Base-by-base conservation (phyloP, 2,329 filamentous ascomycete species). In the Lomentospora prolificans region DNA sequence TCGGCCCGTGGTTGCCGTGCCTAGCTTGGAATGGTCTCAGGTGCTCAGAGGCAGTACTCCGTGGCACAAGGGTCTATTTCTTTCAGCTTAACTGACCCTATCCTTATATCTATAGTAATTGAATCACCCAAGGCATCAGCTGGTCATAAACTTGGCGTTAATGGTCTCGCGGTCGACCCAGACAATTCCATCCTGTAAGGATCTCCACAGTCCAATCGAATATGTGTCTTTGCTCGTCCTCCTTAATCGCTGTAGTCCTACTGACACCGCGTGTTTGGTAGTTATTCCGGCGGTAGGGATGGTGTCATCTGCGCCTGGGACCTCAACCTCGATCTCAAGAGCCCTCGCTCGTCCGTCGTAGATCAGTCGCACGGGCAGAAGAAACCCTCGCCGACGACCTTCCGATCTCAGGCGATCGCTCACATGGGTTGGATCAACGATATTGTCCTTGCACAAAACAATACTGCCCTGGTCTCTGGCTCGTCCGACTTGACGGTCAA, bases 381-480 rank as follows among this genome's bases (percentile, higher is more conserved):
- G 61, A 76, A 70, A 61, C 72, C 72, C 58, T 65, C 74, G 48
- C 73, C 74, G 17, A 82, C 82, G 53, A 79, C 72, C 24, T 84
- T 86, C 66, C 80, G 81, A 58, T 70, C 78, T 44, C 81, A 84
- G 63, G 79, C 77, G 14, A 79, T 82, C 61, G 90, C 91, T 7
- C 91, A 96, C 69, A 96, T 90, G 53, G 90, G 95, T 70, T 96
- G 91, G 91, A 86, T 96, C 72, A 96, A 96, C 72, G 91, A 96
- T 69, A 89, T 96, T 60, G 82, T 85, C 22, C 80, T 96, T 55
- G 87, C 87, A 6, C 82, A 90, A 66, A 82, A 85, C 64, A 89
- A 91, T 64, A 77, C 83, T 17, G 87, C 88, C 22, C 77, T 96
- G 51, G 86, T 96, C 30, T 95, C 91, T 8, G 90, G 88, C 19